phyloP scores from a whole-genome alignment of 495 filamentous ascomycete genomes.

The Terfezia boudieri region DNA sequence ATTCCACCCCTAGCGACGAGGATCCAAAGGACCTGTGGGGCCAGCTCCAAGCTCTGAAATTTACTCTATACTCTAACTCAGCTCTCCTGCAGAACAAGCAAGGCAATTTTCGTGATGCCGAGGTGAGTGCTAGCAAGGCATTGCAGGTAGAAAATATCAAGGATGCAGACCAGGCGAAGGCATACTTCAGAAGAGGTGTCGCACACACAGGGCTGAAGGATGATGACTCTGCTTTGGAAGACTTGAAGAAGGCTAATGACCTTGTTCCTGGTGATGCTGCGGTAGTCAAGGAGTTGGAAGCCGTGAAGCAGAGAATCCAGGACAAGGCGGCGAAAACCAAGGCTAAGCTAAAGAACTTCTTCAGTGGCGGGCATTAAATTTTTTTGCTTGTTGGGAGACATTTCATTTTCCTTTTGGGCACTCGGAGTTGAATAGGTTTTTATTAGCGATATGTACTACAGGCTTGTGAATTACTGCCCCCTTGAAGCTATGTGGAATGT shows the following conservation, averaged over 20 bases:
- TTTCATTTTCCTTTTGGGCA: no score
- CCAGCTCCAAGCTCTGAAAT: constrained; percentile 49
- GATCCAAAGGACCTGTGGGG: constrained; percentile 43
- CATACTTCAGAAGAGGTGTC: constrained; percentile 55
- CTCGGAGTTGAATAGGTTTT: no score
- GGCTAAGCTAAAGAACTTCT: constrained; percentile 74
- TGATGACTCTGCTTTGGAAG: constrained; percentile 60
- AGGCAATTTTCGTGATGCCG: constrained; percentile 41
- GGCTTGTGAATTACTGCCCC: no score
- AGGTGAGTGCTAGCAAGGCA: constrained; percentile 47
- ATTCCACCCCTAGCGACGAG: constrained; percentile 42
- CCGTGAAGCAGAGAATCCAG: constrained; percentile 50
- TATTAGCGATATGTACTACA: no score
- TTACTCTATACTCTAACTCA: constrained; percentile 55
- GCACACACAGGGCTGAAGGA: constrained; percentile 56
- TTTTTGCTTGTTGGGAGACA: no score
- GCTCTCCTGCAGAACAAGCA: constrained; percentile 67
- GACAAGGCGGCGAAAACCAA: constrained; percentile 67
- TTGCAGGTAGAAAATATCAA: constrained; percentile 35
- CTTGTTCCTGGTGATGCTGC: constrained; percentile 55
- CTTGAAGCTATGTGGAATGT: no score
- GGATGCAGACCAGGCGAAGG: constrained; percentile 72
- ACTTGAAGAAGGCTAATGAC: constrained; percentile 53
- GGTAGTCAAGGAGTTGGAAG: constrained; percentile 47
- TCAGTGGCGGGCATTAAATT: constrained; percentile 18